Evolutionary conservation across 345 rosid species (phyloP).

Genomic region (Jatropha curcas): DNA sequence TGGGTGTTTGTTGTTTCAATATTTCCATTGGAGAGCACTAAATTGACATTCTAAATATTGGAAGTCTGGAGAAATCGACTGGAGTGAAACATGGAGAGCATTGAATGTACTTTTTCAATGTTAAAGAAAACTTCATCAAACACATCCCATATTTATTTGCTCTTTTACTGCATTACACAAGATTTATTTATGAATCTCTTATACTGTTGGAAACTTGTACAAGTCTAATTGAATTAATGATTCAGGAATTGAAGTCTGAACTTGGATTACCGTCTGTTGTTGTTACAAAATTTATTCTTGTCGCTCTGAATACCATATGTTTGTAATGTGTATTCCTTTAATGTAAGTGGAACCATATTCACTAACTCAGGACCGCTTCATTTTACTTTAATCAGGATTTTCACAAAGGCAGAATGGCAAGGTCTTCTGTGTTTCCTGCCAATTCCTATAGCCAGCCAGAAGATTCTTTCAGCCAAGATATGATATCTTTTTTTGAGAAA

Average conservation of each 20-base stretch:
- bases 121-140: not conserved
- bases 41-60: not conserved
- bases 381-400: slow-evolving; percentile 54
- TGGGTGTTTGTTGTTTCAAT: not conserved
- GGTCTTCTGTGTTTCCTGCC: slow-evolving; percentile 60
- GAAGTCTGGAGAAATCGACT: not conserved
- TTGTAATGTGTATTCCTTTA: not conserved
- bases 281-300: not conserved
- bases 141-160: too few relatives aligned
- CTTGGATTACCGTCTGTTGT: not conserved
- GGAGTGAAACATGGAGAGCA: not conserved
- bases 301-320: not conserved
- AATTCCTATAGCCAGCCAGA: slow-evolving; percentile 80
- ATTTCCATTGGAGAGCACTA: not conserved
- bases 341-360: not conserved
- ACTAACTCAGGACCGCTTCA: not conserved
- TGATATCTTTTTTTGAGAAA: slow-evolving; percentile 60
- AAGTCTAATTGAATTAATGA: not conserved
- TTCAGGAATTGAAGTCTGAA: not conserved
- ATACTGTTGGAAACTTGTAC: not conserved
- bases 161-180: not conserved
- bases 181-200: not conserved
- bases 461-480: slow-evolving; percentile 67
- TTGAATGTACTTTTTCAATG: not conserved
- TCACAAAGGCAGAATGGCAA: slow-evolving; percentile 70